Evolutionary conservation across 176 grass and related monocot species (phyloP), one percentile per base, ranked within the genome.

Genomic region (Cymbopogon citratus): DNA sequence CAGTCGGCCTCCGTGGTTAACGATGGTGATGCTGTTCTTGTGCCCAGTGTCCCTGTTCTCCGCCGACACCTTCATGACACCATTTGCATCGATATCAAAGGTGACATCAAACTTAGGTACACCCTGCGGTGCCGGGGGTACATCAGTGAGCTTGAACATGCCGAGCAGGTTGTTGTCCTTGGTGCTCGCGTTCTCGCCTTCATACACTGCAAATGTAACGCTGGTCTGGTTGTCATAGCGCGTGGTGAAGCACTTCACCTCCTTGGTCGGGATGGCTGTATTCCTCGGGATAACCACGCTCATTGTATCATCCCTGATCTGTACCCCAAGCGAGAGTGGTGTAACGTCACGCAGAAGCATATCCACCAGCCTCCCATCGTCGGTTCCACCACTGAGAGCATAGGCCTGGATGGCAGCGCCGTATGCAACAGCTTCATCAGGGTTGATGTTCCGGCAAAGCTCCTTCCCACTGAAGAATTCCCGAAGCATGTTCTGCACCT

Each of bases 371-470:
- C 13, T 43, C 49, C 7, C 13, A 80, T n/a, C 10, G 24, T 79
- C 10, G 10, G 44, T 45, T 45, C 49, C 77, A 0, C 74, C 79
- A 10, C 88, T 81, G 40, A 90, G 51, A 9, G 75, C 80, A 2
- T 68, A 79, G 0, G 91, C 91, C 28, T 90, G 74, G 26, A 93
- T 46, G 15, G 91, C 88, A 2, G 91, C 88, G 3, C 91, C 91
- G 9, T 81, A 76, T 0, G 91, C 88, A 2, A 93, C 82, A 1
- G 88, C 88, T 44, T 93, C 91, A 2, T 93, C 88, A 0, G 79
- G 74, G 39, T 90, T 90, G 77, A 92, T 92, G 78, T 39, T 80
- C 69, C 83, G 46, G 78, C 68, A 83, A 2, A 92, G 78, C 86
- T 89, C 74, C 82, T 90, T 90, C 6, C 85, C 79, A 0, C 54